These are phyloP conservation scores for Tricholoma saponaceum DNA, from an alignment of 768 basidiomycete genomes.

Conservation along the genomic window DNA sequence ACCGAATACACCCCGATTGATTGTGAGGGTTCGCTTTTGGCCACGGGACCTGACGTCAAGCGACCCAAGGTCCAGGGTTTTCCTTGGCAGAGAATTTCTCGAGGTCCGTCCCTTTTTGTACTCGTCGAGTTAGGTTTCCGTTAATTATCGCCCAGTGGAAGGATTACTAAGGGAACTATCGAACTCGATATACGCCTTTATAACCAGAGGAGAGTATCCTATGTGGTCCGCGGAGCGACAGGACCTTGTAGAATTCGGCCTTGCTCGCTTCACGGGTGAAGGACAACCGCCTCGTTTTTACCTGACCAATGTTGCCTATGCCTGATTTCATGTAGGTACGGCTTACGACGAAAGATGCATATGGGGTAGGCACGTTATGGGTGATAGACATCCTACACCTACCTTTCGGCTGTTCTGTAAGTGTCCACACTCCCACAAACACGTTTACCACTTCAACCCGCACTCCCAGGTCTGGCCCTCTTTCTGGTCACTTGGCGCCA, in stretches of 20 bases:
- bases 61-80: not conserved
- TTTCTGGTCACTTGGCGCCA: conserved; percentile 40
- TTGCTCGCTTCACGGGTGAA: not conserved
- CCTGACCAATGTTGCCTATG: not conserved
- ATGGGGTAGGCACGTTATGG: conserved; percentile 38
- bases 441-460: not conserved
- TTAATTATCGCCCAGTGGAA: not conserved
- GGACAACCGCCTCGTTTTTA: too few species aligned
- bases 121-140: not conserved
- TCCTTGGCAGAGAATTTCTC: not conserved
- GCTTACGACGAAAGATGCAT: conserved; percentile 38
- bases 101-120: not conserved
- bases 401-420: conserved; percentile 55
- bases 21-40: not conserved
- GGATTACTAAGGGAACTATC: not conserved
- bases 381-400: conserved; percentile 40
- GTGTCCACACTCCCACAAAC: conserved; percentile 11
- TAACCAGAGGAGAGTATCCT: not conserved
- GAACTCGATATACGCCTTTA: not conserved
- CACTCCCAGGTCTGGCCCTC: conserved; percentile 39
- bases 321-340: conserved; percentile 27
- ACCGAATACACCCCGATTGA: not conserved
- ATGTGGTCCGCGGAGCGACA: not conserved
- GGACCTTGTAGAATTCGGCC: not conserved
- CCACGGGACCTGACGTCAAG: not conserved